Base-by-base conservation (phyloP, 805 yeast genomes). In the Ogataea naganishii region DNA sequence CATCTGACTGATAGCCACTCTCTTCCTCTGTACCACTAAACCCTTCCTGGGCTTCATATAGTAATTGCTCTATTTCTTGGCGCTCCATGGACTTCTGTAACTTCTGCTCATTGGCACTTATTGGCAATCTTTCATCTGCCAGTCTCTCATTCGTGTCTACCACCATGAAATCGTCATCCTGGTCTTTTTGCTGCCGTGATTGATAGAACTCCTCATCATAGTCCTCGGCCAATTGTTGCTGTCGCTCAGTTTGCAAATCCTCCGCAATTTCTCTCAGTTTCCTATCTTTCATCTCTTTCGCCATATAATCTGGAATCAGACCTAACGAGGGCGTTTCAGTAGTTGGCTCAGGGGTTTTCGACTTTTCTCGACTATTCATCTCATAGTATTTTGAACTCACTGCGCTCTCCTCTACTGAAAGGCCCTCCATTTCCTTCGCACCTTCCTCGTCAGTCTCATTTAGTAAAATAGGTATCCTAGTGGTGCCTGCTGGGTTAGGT, bases 51-150 rank as follows among this genome's bases (percentile, higher is more conserved):
- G 46, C 49, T 11, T 55, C 56, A 21, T 50, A 51, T 5, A 58
- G 25, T 0, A 62, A 56, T 20, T 54, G 57, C 23, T 56, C 54
- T 16, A 59, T 58, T 18, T 53, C 58, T 37, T 47, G 43, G 7
- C 48, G 43, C 5, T 43, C 32, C 22, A 51, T 26, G 25, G 43
- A 34, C 24, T 40, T 34, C 27, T 53, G 60, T 6, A 52, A 25
- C 3, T 35, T 33, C 11, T 32, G 20, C 32, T 58, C 62, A 9
- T 38, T 43, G 7, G 43, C 39, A 1, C 52, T 43, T 12, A 58
- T 31, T 2, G 61, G 50, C 17, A 58, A 34, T 33, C 50, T 34
- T 20, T 47, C 51, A 30, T 51, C 56, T 5, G 36, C 41, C 3
- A 50, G 28, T 6, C 37, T 34, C 14, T 45, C 45, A 27, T 45